Conservation (phyloP, 2,329 filamentous ascomycete species). For the Pseudophaeomoniella oleicola region DNA sequence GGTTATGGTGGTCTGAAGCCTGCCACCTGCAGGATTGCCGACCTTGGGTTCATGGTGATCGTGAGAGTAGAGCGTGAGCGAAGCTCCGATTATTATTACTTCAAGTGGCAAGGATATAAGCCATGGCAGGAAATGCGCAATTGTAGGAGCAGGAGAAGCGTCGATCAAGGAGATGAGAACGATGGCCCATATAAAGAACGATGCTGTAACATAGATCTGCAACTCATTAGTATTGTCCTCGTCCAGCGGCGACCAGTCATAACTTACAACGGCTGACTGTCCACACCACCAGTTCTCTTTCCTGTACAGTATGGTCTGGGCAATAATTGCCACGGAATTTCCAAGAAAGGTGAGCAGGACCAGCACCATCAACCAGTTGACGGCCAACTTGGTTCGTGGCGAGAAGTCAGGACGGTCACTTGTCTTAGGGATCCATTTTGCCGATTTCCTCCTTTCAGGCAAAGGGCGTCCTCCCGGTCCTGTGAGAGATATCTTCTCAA, state of each 20-base stretch:
- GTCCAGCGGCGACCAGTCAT: conserved; percentile 1
- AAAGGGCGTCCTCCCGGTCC: conserved; percentile 86
- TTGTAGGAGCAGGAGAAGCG: conserved; percentile 63
- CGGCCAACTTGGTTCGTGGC: conserved; percentile 52
- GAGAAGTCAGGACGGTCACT: conserved; percentile 42
- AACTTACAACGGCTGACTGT: conserved; percentile 57
- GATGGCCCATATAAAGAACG: conserved; percentile 76
- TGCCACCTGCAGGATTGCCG: conserved; percentile 30
- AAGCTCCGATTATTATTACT: conserved; percentile 53
- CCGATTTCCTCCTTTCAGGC: conserved; percentile 47
- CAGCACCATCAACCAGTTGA: conserved; percentile 59
- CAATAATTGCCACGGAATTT: conserved; percentile 58
- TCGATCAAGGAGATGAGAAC: conserved; percentile 78
- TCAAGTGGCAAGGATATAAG: conserved; percentile 58
- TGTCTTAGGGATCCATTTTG: conserved; percentile 31
- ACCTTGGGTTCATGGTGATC: conserved; percentile 49
- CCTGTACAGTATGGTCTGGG: conserved; percentile 55
- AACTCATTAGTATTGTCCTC: conserved; percentile 7
- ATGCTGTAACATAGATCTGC: conserved; percentile 72
- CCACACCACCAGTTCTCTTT: conserved; percentile 69
- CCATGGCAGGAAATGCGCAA: conserved; percentile 73
- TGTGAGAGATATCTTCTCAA: conserved; percentile 18
- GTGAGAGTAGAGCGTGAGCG: conserved; percentile 52
- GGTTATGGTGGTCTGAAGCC: conserved; percentile 24
- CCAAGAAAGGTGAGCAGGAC: conserved; percentile 61